A percentile compares a stretch with the other conserved stretches of the same genome.
Conservation (phyloP, 169 alveolate genomes). For the Cyclospora cayetanensis region DNA sequence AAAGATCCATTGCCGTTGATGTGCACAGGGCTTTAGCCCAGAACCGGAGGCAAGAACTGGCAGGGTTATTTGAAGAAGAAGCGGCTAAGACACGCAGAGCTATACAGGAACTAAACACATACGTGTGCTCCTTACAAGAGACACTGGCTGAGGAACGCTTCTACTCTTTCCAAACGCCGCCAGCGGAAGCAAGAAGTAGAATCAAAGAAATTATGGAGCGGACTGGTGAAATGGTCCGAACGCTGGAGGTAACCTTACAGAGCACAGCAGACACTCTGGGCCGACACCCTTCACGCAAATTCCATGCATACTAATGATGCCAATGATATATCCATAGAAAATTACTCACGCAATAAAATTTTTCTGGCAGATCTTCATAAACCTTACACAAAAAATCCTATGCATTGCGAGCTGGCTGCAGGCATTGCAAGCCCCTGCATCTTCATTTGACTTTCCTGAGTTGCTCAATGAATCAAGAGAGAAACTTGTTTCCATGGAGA, state of each 20-base stretch:
- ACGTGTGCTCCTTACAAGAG: conserved; percentile 80
- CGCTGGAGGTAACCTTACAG: conserved; percentile 80
- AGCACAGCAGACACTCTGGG: no score
- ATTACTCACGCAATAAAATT: no score
- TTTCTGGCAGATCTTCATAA: no score
- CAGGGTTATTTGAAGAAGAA: conserved; percentile 82
- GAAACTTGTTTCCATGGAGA: conserved; percentile 81
- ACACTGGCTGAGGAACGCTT: conserved; percentile 88
- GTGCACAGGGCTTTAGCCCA: conserved; percentile 57
- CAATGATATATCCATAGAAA: no score
- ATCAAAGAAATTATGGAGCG: conserved; percentile 82
- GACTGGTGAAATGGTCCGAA: conserved; percentile 78
- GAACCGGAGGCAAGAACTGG: conserved; percentile 76
- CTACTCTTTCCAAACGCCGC: conserved; percentile 90
- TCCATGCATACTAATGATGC: no score
- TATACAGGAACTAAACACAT: conserved; percentile 84
- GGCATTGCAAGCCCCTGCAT: conserved; percentile 85
- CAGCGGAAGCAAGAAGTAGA: conserved; percentile 84
- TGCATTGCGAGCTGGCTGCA: no score
- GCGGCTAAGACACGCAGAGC: conserved; percentile 85
- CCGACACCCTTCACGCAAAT: no score
- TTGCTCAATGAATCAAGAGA: conserved; percentile 86
- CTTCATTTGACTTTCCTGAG: conserved; percentile 92
- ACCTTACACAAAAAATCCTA: no score
- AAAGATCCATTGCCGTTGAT: not conserved